phyloP scores from a whole-genome alignment of 208 protist species.

The Entamoeba dispar region DNA sequence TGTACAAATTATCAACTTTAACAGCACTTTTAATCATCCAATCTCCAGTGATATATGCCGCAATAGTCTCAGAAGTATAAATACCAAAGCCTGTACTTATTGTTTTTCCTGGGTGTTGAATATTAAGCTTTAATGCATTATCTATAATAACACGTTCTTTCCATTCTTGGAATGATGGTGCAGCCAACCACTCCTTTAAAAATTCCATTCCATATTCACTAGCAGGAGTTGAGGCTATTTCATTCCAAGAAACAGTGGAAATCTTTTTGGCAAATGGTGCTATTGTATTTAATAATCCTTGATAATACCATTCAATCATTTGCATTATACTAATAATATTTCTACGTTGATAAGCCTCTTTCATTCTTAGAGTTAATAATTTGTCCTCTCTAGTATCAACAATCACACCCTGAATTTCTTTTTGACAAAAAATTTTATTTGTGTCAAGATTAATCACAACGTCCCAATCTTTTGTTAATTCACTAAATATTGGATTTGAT shows the following conservation, averaged over 20 bases:
- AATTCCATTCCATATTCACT: background rate
- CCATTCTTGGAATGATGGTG: background rate
- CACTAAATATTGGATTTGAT: background rate
- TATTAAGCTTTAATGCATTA: background rate
- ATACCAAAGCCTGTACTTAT: background rate
- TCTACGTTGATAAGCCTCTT: background rate
- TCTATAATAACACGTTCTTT: background rate
- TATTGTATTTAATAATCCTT: background rate
- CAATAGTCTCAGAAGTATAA: background rate
- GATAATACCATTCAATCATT: background rate
- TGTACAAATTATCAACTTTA: background rate
- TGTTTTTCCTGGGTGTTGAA: background rate
- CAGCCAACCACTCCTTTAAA: background rate
- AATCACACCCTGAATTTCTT: background rate
- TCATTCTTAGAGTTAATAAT: background rate
- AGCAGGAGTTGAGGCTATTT: background rate
- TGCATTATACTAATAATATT: background rate
- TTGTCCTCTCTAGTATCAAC: background rate
- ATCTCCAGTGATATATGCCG: background rate
- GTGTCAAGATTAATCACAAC: background rate
- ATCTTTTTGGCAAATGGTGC: background rate
- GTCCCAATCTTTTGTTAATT: background rate
- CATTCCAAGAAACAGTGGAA: background rate
- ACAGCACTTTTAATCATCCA: background rate
- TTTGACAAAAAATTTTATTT: background rate